Percentiles rank a stretch among this genome's conserved stretches.
phyloP scores from a whole-genome alignment of 148 eudicot genomes.

The Bassia scoparia region DNA sequence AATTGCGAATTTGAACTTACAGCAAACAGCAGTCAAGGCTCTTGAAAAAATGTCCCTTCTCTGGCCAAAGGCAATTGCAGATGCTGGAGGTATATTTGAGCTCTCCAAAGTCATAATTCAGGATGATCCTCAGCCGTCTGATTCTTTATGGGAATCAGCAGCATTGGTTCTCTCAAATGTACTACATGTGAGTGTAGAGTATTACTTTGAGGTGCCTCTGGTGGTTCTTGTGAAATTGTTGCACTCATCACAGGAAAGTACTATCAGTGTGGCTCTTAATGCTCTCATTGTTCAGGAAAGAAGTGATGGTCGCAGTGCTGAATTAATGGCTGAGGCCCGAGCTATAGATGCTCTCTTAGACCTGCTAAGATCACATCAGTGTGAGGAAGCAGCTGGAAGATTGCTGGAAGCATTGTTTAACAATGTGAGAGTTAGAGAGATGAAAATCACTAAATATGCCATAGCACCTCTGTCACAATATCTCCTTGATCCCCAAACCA shows the following conservation, averaged over 20 bases:
- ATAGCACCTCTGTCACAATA: constrained; percentile 74
- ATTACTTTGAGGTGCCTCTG: constrained; percentile 58
- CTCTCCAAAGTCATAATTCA: constrained; percentile 72
- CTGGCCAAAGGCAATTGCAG: constrained; percentile 80
- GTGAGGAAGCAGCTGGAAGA: constrained; percentile 69
- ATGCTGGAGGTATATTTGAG: constrained; percentile 73
- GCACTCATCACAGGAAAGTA: constrained; percentile 48
- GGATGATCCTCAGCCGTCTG: constrained; percentile 65
- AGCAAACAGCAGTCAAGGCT: constrained; percentile 74
- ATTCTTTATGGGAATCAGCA: constrained; percentile 73
- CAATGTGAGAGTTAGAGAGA: constrained; percentile 56
- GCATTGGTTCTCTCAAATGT: constrained; percentile 60
- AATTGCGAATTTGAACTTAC: constrained; percentile 59
- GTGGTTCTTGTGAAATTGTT: constrained; percentile 71
- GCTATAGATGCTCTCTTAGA: constrained; percentile 65
- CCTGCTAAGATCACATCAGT: constrained; percentile 61
- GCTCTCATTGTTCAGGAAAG: constrained; percentile 60
- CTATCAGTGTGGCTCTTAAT: constrained; percentile 49
- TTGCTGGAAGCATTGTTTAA: constrained; percentile 71
- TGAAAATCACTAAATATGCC: constrained; percentile 66
- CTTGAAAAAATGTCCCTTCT: constrained; percentile 54
- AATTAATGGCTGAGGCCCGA: constrained; percentile 69
- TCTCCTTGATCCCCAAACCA: constrained; percentile 73
- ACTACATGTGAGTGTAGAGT: constrained; percentile 43
- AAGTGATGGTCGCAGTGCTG: constrained; percentile 51